Conservation (phyloP, 495 filamentous ascomycete species). For the Trichoderma virens region DNA sequence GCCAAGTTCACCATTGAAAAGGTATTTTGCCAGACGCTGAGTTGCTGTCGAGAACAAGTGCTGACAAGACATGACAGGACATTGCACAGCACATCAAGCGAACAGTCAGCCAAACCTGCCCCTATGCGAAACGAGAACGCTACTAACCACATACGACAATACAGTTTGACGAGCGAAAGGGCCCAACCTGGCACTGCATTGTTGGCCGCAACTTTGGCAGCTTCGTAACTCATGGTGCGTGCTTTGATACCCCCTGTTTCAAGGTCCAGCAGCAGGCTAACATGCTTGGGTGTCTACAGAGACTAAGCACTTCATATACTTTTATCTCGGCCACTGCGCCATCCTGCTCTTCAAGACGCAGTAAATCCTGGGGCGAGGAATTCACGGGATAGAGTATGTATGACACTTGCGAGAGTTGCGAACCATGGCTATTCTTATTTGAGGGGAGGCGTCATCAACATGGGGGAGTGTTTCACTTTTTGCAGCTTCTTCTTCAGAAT, state of each 20-base stretch:
- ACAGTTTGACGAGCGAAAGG: constrained; percentile 85
- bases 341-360: constrained; percentile 99
- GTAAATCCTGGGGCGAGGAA: constrained; percentile 36
- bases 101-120: constrained; percentile 51
- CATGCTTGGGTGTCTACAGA: constrained; percentile 44
- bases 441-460: neutral
- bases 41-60: neutral
- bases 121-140: neutral
- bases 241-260: neutral
- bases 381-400: constrained; percentile 6
- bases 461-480: neutral
- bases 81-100: constrained; percentile 97
- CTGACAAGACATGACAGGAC: constrained; percentile 47
- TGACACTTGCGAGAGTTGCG: neutral
- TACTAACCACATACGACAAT: neutral
- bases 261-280: neutral
- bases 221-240: constrained; percentile 92
- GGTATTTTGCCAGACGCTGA: constrained; percentile 34
- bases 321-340: constrained; percentile 97
- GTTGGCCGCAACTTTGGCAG: constrained; percentile 98
- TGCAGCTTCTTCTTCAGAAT: neutral
- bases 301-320: constrained; percentile 99
- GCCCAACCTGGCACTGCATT: constrained; percentile 97
- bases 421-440: neutral
- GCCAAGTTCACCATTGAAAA: constrained; percentile 89